Evolutionary conservation across 2,329 filamentous ascomycete species (phyloP).

Genomic region (Colletotrichum cereale): DNA sequence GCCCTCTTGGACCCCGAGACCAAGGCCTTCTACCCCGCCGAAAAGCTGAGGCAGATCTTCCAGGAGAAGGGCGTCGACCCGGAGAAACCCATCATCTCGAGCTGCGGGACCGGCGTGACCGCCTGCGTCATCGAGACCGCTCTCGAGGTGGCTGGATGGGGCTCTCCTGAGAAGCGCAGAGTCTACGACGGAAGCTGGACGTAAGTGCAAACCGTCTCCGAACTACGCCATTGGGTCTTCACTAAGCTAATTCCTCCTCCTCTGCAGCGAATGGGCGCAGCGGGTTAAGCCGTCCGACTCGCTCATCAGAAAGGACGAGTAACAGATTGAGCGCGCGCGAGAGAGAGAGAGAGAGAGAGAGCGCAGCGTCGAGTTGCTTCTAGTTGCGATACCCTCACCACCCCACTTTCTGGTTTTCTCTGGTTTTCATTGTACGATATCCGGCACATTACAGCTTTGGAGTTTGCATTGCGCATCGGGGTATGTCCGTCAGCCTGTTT

Average conservation of each 20-base stretch:
- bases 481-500: conserved; percentile 32
- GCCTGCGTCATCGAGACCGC: conserved; percentile 92
- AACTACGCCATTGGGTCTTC: neutral
- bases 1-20: conserved; percentile 85
- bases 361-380: conserved; percentile 34
- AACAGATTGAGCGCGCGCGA: conserved; percentile 30
- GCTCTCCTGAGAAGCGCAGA: conserved; percentile 73
- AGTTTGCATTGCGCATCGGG: conserved; percentile 38
- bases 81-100: conserved; percentile 84
- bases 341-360: conserved; percentile 20
- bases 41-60: conserved; percentile 82
- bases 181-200: conserved; percentile 99
- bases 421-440: conserved; percentile 41
- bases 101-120: conserved; percentile 94
- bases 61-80: conserved; percentile 84
- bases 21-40: conserved; percentile 80
- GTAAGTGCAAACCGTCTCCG: conserved; percentile 65
- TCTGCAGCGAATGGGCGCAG: conserved; percentile 74
- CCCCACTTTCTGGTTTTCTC: conserved; percentile 41
- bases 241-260: conserved; percentile 32
- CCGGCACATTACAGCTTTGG: conserved; percentile 36
- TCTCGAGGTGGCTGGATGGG: conserved; percentile 81
- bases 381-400: conserved; percentile 43
- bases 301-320: conserved; percentile 68
- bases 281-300: conserved; percentile 71